Conservation (phyloP, 495 filamentous ascomycete genomes). For the Ramalina intermedia region DNA sequence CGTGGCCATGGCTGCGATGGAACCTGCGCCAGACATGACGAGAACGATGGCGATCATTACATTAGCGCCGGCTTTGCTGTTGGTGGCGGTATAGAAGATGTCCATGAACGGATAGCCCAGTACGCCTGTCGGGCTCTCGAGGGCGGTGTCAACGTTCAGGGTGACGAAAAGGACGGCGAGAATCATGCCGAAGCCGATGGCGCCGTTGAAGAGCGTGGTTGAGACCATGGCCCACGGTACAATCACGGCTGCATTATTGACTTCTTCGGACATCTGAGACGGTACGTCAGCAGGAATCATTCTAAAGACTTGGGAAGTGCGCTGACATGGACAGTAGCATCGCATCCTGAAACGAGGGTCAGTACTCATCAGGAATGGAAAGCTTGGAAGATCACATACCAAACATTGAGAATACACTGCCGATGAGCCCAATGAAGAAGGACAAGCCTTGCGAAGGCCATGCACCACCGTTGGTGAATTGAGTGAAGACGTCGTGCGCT, state of each 20-base stretch:
- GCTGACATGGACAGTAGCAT: constrained; percentile 30
- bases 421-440: constrained; percentile 29
- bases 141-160: constrained; percentile 24
- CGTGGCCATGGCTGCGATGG: constrained; percentile 32
- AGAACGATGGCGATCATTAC: constrained; percentile 32
- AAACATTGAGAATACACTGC: constrained; percentile 28
- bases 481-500: constrained; percentile 29
- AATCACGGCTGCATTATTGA: constrained; percentile 28
- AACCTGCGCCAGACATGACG: constrained; percentile 25
- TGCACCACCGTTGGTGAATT: constrained; percentile 31
- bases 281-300: background rate
- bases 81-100: constrained; percentile 31
- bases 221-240: constrained; percentile 33
- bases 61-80: constrained; percentile 26
- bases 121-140: constrained; percentile 23
- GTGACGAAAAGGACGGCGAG: constrained; percentile 35
- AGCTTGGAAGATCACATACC: constrained; percentile 13
- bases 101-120: constrained; percentile 38
- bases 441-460: constrained; percentile 31
- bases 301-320: background rate
- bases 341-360: constrained; percentile 10
- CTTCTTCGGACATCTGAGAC: constrained; percentile 39
- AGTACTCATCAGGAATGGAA: background rate
- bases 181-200: constrained; percentile 34
- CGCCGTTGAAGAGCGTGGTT: constrained; percentile 33